These are phyloP conservation scores for Protea cynaroides DNA, from an alignment of 164 flowering plant species.

Conservation along the genomic window DNA sequence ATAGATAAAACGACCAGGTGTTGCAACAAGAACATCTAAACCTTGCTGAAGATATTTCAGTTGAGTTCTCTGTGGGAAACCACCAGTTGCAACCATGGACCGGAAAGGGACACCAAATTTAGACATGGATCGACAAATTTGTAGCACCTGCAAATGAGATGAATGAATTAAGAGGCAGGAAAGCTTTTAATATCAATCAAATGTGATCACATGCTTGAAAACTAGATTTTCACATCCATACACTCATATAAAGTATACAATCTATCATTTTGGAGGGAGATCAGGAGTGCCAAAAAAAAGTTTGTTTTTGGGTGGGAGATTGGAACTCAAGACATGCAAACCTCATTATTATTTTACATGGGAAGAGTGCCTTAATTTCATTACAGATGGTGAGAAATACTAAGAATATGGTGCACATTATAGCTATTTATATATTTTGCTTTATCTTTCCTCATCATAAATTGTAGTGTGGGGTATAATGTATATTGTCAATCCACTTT, in stretches of 20 bases:
- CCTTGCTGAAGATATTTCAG: conserved; percentile 69
- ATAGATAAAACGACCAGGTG: conserved; percentile 88
- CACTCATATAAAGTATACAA: not conserved
- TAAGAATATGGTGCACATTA: no score
- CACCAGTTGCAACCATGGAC: conserved; percentile 95
- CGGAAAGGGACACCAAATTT: conserved; percentile 85
- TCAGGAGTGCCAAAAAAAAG: not conserved
- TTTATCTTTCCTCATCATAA: no score
- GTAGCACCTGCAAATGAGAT: conserved; percentile 58
- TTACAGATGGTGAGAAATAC: no score
- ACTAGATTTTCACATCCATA: not conserved
- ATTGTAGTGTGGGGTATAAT: no score
- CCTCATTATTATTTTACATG: no score
- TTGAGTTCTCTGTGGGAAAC: conserved; percentile 85
- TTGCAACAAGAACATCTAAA: conserved; percentile 82
- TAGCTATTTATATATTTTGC: no score
- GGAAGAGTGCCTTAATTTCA: no score
- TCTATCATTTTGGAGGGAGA: not conserved
- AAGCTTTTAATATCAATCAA: not conserved
- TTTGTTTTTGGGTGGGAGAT: no score
- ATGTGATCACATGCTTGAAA: not conserved
- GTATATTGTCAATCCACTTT: no score
- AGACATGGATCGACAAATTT: conserved; percentile 72
- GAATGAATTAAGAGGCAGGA: not conserved
- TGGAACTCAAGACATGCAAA: no score